Evolutionary conservation across 768 basidiomycete species (phyloP).

Genomic region (Hemileccinum impolitum): DNA sequence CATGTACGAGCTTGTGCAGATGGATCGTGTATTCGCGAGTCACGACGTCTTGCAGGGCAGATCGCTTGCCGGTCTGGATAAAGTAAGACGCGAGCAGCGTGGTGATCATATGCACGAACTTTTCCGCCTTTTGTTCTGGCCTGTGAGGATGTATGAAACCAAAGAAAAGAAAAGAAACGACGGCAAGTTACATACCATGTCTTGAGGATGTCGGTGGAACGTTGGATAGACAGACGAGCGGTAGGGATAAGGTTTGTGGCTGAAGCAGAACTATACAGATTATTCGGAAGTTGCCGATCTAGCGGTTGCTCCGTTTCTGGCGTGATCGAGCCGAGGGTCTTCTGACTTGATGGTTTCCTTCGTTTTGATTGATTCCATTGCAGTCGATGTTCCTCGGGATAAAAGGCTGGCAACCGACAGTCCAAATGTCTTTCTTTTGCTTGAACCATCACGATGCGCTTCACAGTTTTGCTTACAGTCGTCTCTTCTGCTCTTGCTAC

Average conservation of each 20-base stretch:
- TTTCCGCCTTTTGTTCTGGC: conserved; percentile 40
- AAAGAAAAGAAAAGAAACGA: neutral
- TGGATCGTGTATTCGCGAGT: conserved; percentile 99
- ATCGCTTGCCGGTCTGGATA: conserved; percentile 79
- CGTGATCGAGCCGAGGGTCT: no score
- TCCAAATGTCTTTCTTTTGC: neutral
- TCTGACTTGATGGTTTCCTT: no score
- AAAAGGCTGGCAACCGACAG: no score
- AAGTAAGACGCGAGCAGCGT: neutral
- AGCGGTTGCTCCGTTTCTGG: no score
- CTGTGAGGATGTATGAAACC: conserved; percentile 27
- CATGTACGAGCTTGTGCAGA: conserved; percentile 92
- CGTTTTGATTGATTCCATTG: no score
- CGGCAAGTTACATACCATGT: conserved; percentile 51
- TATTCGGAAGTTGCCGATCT: conserved; percentile 37
- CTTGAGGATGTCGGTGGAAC: conserved; percentile 56
- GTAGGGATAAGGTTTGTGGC: conserved; percentile 60
- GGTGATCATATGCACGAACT: conserved; percentile 29
- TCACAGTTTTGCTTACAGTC: conserved; percentile 15
- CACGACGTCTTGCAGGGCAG: conserved; percentile 96
- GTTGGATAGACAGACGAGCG: conserved; percentile 25
- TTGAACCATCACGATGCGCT: conserved; percentile 12
- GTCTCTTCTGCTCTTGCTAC: conserved; percentile 17
- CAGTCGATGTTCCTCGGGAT: no score
- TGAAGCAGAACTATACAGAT: conserved; percentile 39